Evolutionary conservation across 2,329 filamentous ascomycete species (phyloP).

Genomic region (Talaromyces piceae): DNA sequence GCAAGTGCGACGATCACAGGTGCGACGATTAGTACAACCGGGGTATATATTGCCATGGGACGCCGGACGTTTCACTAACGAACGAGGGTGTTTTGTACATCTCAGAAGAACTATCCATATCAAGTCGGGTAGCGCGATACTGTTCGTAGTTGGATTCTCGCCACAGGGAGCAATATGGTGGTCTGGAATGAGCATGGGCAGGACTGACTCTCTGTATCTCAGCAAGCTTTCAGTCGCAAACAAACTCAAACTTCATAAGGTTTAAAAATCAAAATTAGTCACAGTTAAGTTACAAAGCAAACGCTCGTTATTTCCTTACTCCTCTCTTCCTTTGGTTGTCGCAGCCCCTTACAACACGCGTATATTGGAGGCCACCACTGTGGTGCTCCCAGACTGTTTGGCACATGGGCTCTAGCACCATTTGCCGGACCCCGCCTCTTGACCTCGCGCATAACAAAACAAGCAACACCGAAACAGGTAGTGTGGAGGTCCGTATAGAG

Average conservation of each 20-base stretch:
- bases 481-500: slow-evolving; percentile 13
- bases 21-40: neutral
- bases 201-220: neutral
- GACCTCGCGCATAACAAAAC: slow-evolving; percentile 14
- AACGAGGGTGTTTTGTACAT: neutral
- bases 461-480: slow-evolving; percentile 13
- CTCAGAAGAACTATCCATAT: neutral
- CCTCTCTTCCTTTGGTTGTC: neutral
- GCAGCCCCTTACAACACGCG: neutral
- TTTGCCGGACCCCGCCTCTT: neutral
- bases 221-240: neutral
- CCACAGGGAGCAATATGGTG: neutral
- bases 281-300: neutral
- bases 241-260: neutral
- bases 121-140: neutral
- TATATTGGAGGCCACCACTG: neutral
- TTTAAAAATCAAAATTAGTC: neutral
- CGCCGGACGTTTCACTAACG: neutral
- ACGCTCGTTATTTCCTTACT: neutral
- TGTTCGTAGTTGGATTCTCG: neutral
- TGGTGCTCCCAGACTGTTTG: neutral
- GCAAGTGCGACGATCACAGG: neutral
- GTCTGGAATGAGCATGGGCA: neutral
- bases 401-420: neutral
- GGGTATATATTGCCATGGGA: neutral